Percentiles rank a stretch among this genome's conserved stretches.
Evolutionary conservation across 106 monocot species (phyloP).

Genomic region (Dendrobium nobile): DNA sequence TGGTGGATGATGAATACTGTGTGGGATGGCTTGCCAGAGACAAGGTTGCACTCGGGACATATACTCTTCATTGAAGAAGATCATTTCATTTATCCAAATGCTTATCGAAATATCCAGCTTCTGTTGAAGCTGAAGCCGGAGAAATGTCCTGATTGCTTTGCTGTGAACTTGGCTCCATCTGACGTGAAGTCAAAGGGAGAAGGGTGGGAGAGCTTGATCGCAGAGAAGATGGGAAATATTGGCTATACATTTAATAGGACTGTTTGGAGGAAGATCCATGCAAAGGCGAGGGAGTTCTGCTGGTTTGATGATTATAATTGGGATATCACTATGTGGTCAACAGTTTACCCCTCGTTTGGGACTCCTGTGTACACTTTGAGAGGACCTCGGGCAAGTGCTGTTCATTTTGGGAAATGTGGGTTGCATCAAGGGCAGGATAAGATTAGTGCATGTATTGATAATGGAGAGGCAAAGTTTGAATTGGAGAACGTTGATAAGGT

Average conservation of each 20-base stretch:
- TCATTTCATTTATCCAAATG: slow-evolving; percentile 90
- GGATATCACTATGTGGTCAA: slow-evolving; percentile 99
- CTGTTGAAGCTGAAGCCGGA: slow-evolving; percentile 48
- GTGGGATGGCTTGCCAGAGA: slow-evolving; percentile 88
- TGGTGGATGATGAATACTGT: slow-evolving; percentile 99
- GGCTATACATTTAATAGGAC: slow-evolving; percentile 90
- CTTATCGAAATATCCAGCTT: slow-evolving; percentile 72
- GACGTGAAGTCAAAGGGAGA: slow-evolving; percentile 83
- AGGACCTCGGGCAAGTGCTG: slow-evolving; percentile 75
- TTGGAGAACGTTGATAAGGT: slow-evolving; percentile 47
- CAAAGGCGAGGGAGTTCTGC: slow-evolving; percentile 82
- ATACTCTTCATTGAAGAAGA: slow-evolving; percentile 97
- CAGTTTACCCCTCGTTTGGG: slow-evolving; percentile 82
- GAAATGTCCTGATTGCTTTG: slow-evolving; percentile 78
- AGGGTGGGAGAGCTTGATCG: slow-evolving; percentile 55
- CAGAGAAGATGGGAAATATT: slow-evolving; percentile 91
- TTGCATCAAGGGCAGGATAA: slow-evolving; percentile 90
- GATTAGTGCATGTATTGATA: slow-evolving; percentile 50
- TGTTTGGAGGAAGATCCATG: slow-evolving; percentile 85
- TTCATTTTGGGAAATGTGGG: slow-evolving; percentile 91
- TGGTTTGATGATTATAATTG: slow-evolving; percentile 94
- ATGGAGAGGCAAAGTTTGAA: slow-evolving; percentile 35
- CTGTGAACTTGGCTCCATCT: slow-evolving; percentile 79
- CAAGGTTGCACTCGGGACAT: slow-evolving; percentile 45
- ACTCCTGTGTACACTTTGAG: slow-evolving; percentile 60